Evolutionary conservation across 2,329 filamentous ascomycete species (phyloP), one percentile per base, ranked within the genome.

Genomic region (Whalleya microplaca): DNA sequence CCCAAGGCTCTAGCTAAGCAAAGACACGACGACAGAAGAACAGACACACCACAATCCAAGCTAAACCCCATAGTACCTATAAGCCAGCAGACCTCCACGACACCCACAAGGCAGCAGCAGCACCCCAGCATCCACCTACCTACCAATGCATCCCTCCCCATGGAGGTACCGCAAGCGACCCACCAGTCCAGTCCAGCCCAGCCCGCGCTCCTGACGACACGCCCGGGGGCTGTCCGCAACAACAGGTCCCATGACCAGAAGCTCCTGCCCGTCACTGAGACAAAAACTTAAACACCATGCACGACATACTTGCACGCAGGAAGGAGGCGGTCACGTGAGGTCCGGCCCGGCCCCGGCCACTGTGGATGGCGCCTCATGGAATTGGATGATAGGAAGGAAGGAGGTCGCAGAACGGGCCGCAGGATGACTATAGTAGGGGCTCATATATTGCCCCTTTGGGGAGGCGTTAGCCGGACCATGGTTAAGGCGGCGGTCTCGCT

Each of bases 241-340:
- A 27, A 16, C 41, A 21, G 44, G 44, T 20, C 59, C 63, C 62
- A 64, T 64, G 62, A 64, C 59, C 53, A 14, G 18, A 4, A 7
- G n/a, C 27, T 41, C 58, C 63, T 63, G 62, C 55, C 20, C 4
- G 6, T 16, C 8, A 21, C 48, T 3, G 45, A 51, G 48, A 56
- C 51, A 50, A 40, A 41, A 23, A 44, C 16, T 3, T 42, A 7
- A 14, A 51, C 45, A 51, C 49, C 51, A 66, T 63, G 64, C 64
- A 66, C 54, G 63, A 66, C 64, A 66, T 66, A 64, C 49, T 47
- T 59, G 56, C 56, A 10, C 59, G 63, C 64, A 66, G 62, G 55
- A 27, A 2, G 2, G 9, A 3, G 3, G 5, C n/a, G n/a, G 56
- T 66, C 64, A 66, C 61, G 64, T 66, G 64, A 53, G 48, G 9